Conservation (phyloP, 192 early-diverging fungal genomes). For the Umbelopsis sp. region DNA sequence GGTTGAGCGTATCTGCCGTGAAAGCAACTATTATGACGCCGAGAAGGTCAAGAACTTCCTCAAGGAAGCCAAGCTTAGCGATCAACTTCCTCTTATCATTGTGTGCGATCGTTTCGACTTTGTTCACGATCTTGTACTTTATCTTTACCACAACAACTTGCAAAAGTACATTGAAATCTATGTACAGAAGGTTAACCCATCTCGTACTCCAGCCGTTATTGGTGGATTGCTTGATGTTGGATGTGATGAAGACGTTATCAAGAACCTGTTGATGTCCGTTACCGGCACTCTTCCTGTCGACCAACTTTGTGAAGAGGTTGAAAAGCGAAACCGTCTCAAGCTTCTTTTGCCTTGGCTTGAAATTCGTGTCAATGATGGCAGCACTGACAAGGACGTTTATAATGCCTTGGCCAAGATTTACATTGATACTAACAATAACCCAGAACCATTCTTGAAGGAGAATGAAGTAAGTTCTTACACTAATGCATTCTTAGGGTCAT, state of each 20-base stretch:
- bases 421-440: constrained; percentile 99
- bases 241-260: constrained; percentile 94
- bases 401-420: constrained; percentile 99
- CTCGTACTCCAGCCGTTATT: constrained; percentile 92
- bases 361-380: constrained; percentile 83
- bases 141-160: constrained; percentile 91
- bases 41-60: constrained; percentile 99
- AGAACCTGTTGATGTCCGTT: constrained; percentile 87
- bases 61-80: constrained; percentile 94
- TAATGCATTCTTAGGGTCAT: no score
- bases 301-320: constrained; percentile 85
- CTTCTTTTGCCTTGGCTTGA: constrained; percentile 95
- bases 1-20: constrained; percentile 95
- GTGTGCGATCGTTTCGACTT: constrained; percentile 98
- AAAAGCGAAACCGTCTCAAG: constrained; percentile 97
- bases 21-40: constrained; percentile 95
- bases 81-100: constrained; percentile 97
- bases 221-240: constrained; percentile 98
- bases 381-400: constrained; percentile 88
- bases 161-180: constrained; percentile 98
- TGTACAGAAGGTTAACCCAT: constrained; percentile 98
- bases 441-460: constrained; percentile 91
- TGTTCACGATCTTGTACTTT: constrained; percentile 97
- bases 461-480: constrained; percentile 57
- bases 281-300: constrained; percentile 82